Base-by-base conservation (phyloP, 2,329 filamentous ascomycete genomes). In the Calonectria crousiana region DNA sequence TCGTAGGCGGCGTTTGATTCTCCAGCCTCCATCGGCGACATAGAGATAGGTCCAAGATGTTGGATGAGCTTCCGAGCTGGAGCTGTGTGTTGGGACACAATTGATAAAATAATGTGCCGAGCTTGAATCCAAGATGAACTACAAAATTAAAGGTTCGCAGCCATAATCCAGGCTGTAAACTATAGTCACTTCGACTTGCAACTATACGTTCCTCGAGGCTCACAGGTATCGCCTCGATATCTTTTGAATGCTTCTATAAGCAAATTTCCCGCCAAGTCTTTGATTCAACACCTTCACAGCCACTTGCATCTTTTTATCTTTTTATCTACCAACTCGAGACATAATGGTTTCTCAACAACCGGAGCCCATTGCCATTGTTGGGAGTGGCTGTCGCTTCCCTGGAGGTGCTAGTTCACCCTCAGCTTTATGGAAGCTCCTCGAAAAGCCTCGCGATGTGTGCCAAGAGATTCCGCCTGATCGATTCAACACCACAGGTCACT, bases 341-440 rank as follows among this genome's bases (percentile, higher is more conserved):
- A 44, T n/a, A 47, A 47, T 47, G 44, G 44, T 47, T 47, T 23
- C n/a, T 23, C 20, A 47, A 23, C 49, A 52, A n/a, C 26, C 23
- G 4, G 53, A 58, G 52, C 87, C 86, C 41, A 80, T 58, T 30
- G 53, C 53, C 20, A 58, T 58, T 16, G 53, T 58, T 34, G 53
- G 53, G 13, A 58, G 28, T 23, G 53, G 18, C 28, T 58, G 53
- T 28, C 53, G 53, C 18, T 58, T 58, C 53, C 53, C 53, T 28
- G 53, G 53, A 36, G 53, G 53, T 34, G 53, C 53, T 36, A 58
- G 20, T 26, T 58, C 53, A 18, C 53, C 53, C 13, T 36, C 53
- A 2, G 32, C 28, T 11, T 6, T 58, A 6, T 58, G 53, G 53
- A 36, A 58, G 18, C 53, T 58, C 4, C 53, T 58, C 20, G 18